These are phyloP conservation scores for Coemansia sp. DNA, from an alignment of 192 early-diverging fungal genomes.

Conservation along the genomic window DNA sequence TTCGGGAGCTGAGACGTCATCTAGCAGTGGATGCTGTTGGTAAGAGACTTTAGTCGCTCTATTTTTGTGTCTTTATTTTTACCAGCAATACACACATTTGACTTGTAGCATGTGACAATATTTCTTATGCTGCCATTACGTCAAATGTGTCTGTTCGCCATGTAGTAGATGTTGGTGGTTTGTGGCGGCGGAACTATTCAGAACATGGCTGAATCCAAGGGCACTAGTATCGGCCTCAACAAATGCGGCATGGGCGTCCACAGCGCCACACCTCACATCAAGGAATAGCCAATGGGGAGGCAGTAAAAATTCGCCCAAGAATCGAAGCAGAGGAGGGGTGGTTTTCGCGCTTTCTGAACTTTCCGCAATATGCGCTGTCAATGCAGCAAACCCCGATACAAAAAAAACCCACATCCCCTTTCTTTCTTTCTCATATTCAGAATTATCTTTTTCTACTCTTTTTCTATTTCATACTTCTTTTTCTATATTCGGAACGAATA, in stretches of 20 bases:
- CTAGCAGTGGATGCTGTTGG: slow-evolving; percentile 28
- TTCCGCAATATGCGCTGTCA: background rate
- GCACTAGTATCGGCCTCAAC: no score
- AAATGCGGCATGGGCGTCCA: no score
- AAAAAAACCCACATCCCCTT: background rate
- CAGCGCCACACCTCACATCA: no score
- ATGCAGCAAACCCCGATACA: background rate
- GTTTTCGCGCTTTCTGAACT: no score
- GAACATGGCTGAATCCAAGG: no score
- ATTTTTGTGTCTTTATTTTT: slow-evolving; percentile 3
- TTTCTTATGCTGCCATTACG: no score
- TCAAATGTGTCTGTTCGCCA: no score
- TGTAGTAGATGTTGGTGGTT: no score
- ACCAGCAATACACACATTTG: background rate
- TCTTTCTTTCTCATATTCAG: slow-evolving; percentile 3
- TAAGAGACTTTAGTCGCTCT: slow-evolving; percentile 1
- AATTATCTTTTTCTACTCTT: slow-evolving; percentile 3
- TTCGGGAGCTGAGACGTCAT: background rate
- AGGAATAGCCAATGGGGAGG: no score
- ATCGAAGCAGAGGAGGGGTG: background rate
- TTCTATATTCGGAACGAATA: background rate
- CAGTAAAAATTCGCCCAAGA: background rate
- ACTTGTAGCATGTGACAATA: no score
- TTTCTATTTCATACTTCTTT: background rate
- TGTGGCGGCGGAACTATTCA: no score